phyloP scores from a whole-genome alignment of 2,329 filamentous ascomycete genomes.

The Rhinocladiella mackenziei region DNA sequence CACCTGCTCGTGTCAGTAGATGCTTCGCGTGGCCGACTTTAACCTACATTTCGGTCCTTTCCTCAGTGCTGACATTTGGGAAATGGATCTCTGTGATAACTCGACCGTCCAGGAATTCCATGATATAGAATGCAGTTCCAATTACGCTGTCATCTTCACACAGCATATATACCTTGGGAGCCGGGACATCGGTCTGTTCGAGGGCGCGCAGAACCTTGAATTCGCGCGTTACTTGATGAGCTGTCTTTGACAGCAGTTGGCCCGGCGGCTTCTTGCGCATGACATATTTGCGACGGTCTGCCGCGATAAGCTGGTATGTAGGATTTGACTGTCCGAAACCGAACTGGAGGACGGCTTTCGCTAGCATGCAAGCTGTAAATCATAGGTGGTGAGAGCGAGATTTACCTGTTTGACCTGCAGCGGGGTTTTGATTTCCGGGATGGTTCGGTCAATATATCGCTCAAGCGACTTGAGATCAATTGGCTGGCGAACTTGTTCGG shows the following conservation, averaged over 20 bases:
- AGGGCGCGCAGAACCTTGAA: slow-evolving; percentile 86
- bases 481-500: slow-evolving; percentile 81
- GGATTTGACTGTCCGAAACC: slow-evolving; percentile 97
- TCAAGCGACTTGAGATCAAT: slow-evolving; percentile 79
- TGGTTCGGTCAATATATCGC: slow-evolving; percentile 69
- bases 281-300: slow-evolving; percentile 69
- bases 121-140: slow-evolving; percentile 93
- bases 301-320: slow-evolving; percentile 85
- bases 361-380: background rate
- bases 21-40: too few species aligned
- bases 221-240: slow-evolving; percentile 94
- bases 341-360: slow-evolving; percentile 57
- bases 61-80: slow-evolving; percentile 63
- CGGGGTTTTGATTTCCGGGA: slow-evolving; percentile 79
- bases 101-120: slow-evolving; percentile 90
- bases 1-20: slow-evolving; percentile 51
- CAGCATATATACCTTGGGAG: slow-evolving; percentile 76
- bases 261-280: slow-evolving; percentile 98
- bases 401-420: slow-evolving; percentile 82
- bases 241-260: slow-evolving; percentile 83
- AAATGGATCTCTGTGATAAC: slow-evolving; percentile 88
- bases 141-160: slow-evolving; percentile 78
- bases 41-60: slow-evolving; percentile 69
- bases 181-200: slow-evolving; percentile 72
- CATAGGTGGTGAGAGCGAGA: background rate